Base-by-base conservation (phyloP, 75 land plant species). In the Pseudotsuga menziesii region DNA sequence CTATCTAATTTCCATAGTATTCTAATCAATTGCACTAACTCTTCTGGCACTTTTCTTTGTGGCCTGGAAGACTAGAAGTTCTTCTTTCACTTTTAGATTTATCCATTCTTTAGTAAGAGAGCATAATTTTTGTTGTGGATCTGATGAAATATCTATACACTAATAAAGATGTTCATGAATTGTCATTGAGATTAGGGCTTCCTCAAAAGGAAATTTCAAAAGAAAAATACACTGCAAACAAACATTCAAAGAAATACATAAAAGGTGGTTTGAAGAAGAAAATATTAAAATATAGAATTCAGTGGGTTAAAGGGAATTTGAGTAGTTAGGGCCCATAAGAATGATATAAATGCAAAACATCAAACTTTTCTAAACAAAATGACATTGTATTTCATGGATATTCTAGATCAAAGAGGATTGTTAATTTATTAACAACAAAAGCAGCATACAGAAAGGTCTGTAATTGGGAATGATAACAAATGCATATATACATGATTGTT, bases 161-260 rank as follows among this genome's bases (percentile, higher is more conserved):
- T 91, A 90, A 54, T 96, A 96, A 76, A 96, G 79, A 71, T 96
- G 94, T 58, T 90, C 91, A 69, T 89, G 87, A 60, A 91, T 72
- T 56, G 83, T 36, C 23, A 87, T 84, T 58, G 96, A 73, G 44
- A 80, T 88, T 58, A 96, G 85, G n/a, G 83, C 86, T 80, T 96
- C 91, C 76, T 96, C 94, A 78, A 92, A 96, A 23, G 93, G 81
- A 78, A 90, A 88, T 77, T 93, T 96, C 60, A 96, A 79, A 52
- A 96, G 63, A 56, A 85, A 83, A 15, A 83, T 61, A 67, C 93
- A 88, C 98, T 96, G 91, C 79, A 2, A 17, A 66, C 20, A 66
- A 17, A 5, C 19, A 35, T 29, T 29, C 32, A 1, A 29, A 29
- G 32, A 29, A 29, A 0, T 29, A 29, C 32, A 29, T 29, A 29